Evolutionary conservation across 1,284 basidiomycete species (phyloP), one percentile per base, ranked within the genome.

Genomic region (Bjerkandera adusta): DNA sequence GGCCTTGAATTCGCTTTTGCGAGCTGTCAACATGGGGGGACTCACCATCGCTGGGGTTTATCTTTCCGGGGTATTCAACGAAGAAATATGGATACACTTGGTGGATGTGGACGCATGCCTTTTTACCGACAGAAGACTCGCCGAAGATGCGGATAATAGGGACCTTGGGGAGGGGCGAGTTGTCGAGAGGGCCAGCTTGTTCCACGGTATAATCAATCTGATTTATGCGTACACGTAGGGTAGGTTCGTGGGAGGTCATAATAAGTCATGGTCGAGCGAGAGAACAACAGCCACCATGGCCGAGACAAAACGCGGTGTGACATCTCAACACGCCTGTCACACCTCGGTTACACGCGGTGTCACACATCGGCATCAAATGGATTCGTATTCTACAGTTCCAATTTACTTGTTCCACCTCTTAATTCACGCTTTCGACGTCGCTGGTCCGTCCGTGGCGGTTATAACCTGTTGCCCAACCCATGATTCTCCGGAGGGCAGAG

Each of bases 71-170:
- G 62, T 90, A 91, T 55, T 87, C 82, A 45, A 89, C 71, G 57
- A 77, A 89, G 61, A 89, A 81, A 64, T 91, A 91, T 3, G 89
- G 88, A 67, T 83, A 90, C 29, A 82, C 89, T 78, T 92, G 83
- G 68, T 98, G 96, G 20, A 98, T 72, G 70, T 97, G 89, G 8
- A 93, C 75, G 62, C 93, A 96, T 29, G 91, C 81, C 59, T 86
- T 89, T 61, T 83, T 73, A 3, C 92, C 89, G 1, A 70, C 64
- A 0, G 90, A 89, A 1, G 92, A 90, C 13, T 84, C 74, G 13
- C 96, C 96, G 66, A 87, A 98, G 46, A 97, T 85, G 43, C 93
- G 78, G 43, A 98, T 74, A 3, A 94, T 77, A 11, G 95, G 95
- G 13, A 88, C 82, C 24, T 71, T 73, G 10, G 74, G 74, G 16